These are phyloP conservation scores for Trichoderma breve DNA, from an alignment of 2,329 filamentous ascomycete genomes.

Conservation along the genomic window DNA sequence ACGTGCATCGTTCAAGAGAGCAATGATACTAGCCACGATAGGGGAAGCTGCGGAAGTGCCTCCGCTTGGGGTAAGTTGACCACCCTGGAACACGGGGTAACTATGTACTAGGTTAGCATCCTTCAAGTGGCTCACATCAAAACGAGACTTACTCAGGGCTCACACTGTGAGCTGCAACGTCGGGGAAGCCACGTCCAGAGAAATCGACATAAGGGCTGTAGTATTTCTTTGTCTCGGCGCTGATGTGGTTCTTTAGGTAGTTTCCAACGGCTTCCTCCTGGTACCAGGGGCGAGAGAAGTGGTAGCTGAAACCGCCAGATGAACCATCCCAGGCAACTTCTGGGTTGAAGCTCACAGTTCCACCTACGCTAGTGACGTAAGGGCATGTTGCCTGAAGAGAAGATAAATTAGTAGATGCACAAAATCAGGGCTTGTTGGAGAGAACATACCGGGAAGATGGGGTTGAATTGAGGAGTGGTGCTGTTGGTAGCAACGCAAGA, in stretches of 20 bases:
- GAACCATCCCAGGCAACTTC: constrained; percentile 45
- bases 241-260: constrained; percentile 42
- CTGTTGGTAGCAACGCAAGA: constrained; percentile 29
- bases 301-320: constrained; percentile 52
- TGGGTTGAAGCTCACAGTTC: constrained; percentile 41
- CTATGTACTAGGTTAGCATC: not conserved
- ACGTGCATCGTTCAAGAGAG: constrained; percentile 48
- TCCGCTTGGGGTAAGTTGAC: constrained; percentile 29
- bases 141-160: constrained; percentile 53
- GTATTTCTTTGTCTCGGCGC: constrained; percentile 41
- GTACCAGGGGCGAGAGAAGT: constrained; percentile 47
- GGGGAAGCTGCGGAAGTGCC: constrained; percentile 50
- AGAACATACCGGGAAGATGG: constrained; percentile 27
- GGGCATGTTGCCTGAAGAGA: constrained; percentile 37
- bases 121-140: not conserved
- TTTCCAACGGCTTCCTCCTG: constrained; percentile 41
- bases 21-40: constrained; percentile 47
- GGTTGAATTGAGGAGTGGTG: constrained; percentile 47
- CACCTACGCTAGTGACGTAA: constrained; percentile 51
- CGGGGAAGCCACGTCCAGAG: constrained; percentile 44
- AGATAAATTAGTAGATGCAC: no score
- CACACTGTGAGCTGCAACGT: constrained; percentile 45
- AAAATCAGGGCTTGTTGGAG: not conserved
- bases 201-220: constrained; percentile 39
- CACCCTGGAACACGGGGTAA: constrained; percentile 27